Percentiles rank a stretch among this genome's conserved stretches.
Evolutionary conservation across 345 rosid genomes (phyloP).

Genomic region (Stellera chamaejasme): DNA sequence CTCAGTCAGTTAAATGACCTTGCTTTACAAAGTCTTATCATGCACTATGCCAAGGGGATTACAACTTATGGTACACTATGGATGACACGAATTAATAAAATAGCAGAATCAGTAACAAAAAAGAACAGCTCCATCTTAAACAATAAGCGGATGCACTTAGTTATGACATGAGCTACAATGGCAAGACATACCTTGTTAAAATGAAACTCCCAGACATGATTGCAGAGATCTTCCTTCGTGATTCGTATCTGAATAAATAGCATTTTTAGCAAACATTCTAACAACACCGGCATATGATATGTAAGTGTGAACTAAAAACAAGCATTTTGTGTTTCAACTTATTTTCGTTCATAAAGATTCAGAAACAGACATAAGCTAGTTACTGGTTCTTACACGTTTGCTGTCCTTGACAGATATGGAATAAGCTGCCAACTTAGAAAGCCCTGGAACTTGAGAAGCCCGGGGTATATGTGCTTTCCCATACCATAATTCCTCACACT

Average conservation of each 20-base stretch:
- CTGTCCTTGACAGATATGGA: conserved; percentile 46
- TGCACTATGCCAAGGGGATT: no score
- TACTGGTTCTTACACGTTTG: conserved; percentile 35
- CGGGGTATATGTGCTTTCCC: conserved; percentile 61
- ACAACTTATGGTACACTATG: no score
- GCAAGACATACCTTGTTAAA: conserved; percentile 31
- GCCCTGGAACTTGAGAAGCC: conserved; percentile 33
- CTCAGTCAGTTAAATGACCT: no score
- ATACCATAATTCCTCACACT: conserved; percentile 48
- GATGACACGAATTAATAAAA: background rate
- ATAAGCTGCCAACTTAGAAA: conserved; percentile 49
- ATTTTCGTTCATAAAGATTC: background rate
- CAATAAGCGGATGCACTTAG: background rate
- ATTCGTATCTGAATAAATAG: conserved; percentile 34
- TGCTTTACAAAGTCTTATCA: no score
- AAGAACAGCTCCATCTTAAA: background rate
- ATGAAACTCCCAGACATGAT: conserved; percentile 59
- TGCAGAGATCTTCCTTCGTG: conserved; percentile 46
- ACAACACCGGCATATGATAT: background rate
- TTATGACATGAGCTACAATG: background rate
- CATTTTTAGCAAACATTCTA: background rate
- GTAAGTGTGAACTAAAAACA: no score
- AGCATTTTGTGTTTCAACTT: background rate
- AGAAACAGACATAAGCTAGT: background rate
- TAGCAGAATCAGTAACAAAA: no score